Percentiles rank a stretch among this genome's conserved stretches.
Conservation (phyloP, 116 monocot species). For the Posidonia oceanica region DNA sequence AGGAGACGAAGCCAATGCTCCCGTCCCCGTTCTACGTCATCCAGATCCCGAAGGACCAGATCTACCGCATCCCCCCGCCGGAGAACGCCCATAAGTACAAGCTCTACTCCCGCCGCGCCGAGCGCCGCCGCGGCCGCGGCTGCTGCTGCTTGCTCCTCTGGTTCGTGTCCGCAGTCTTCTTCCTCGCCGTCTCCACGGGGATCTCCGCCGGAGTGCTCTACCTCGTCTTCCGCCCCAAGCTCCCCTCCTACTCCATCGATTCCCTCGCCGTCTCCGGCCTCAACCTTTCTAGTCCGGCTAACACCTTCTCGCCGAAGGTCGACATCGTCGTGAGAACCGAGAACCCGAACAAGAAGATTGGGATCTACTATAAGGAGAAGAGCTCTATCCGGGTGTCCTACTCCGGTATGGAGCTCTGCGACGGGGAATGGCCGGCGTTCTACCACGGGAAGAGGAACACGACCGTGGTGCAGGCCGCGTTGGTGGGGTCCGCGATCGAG, state of each 20-base stretch:
- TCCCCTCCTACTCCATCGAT: constrained; percentile 22
- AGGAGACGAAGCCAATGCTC: neutral
- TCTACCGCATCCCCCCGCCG: constrained; percentile 58
- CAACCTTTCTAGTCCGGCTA: neutral
- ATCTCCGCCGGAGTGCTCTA: constrained; percentile 21
- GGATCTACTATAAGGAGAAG: constrained; percentile 22
- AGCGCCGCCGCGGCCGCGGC: constrained; percentile 9
- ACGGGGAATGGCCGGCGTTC: constrained; percentile 36
- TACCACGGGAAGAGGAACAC: constrained; percentile 22
- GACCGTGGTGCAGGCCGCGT: constrained; percentile 12
- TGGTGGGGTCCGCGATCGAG: constrained; percentile 21
- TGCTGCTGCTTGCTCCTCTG: constrained; percentile 15
- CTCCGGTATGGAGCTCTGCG: constrained; percentile 12
- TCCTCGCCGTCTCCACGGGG: constrained; percentile 11
- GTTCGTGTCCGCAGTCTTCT: neutral
- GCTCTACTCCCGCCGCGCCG: constrained; percentile 21
- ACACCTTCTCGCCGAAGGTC: constrained; percentile 15
- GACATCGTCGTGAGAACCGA: constrained; percentile 19
- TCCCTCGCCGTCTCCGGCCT: constrained; percentile 19
- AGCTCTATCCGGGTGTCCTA: constrained; percentile 18
- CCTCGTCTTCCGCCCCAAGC: constrained; percentile 33
- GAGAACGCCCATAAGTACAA: constrained; percentile 44
- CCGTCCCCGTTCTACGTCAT: constrained; percentile 31
- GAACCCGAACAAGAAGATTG: constrained; percentile 37
- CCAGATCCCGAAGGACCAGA: constrained; percentile 67